These are phyloP conservation scores for Aureobasidium subglaciale DNA, from an alignment of 2,329 filamentous ascomycete genomes.

Conservation along the genomic window DNA sequence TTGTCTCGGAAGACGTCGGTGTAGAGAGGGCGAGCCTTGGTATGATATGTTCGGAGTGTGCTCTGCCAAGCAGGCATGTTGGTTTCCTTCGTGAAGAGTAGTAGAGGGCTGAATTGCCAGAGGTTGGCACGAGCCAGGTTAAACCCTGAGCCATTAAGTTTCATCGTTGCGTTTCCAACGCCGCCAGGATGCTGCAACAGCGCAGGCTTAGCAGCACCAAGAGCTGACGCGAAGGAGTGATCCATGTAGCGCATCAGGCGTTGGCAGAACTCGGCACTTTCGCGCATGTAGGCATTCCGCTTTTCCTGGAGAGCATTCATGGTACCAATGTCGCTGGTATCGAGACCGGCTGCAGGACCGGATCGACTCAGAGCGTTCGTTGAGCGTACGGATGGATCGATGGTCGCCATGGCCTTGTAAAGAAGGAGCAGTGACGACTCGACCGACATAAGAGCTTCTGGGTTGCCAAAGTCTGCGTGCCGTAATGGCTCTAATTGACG, in stretches of 20 bases:
- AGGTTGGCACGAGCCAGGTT: conserved; percentile 64
- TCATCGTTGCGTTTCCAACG: conserved; percentile 39
- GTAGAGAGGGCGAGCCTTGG: conserved; percentile 68
- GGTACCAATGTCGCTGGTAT: conserved; percentile 60
- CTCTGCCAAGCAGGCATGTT: conserved; percentile 75
- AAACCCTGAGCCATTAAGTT: conserved; percentile 63
- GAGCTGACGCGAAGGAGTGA: conserved; percentile 68
- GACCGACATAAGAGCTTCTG: conserved; percentile 65
- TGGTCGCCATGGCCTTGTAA: conserved; percentile 89
- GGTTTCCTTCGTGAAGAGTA: conserved; percentile 82
- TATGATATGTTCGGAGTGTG: conserved; percentile 72
- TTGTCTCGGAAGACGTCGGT: conserved; percentile 75
- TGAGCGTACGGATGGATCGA: conserved; percentile 70
- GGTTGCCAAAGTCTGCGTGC: conserved; percentile 63
- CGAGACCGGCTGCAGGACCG: conserved; percentile 60
- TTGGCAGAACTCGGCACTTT: conserved; percentile 69
- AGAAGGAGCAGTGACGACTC: conserved; percentile 71
- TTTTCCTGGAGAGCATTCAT: conserved; percentile 95
- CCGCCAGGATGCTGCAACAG: conserved; percentile 28
- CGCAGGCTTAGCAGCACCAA: conserved; percentile 45
- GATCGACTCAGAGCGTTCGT: conserved; percentile 38
- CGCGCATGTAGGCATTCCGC: conserved; percentile 76
- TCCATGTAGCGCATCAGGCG: conserved; percentile 77
- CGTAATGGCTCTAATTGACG: conserved; percentile 68
- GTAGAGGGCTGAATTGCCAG: conserved; percentile 81